Percentiles rank a stretch among this genome's conserved stretches.
These are phyloP conservation scores for Eimeria falciformis DNA, from an alignment of 169 alveolate species.

Conservation along the genomic window DNA sequence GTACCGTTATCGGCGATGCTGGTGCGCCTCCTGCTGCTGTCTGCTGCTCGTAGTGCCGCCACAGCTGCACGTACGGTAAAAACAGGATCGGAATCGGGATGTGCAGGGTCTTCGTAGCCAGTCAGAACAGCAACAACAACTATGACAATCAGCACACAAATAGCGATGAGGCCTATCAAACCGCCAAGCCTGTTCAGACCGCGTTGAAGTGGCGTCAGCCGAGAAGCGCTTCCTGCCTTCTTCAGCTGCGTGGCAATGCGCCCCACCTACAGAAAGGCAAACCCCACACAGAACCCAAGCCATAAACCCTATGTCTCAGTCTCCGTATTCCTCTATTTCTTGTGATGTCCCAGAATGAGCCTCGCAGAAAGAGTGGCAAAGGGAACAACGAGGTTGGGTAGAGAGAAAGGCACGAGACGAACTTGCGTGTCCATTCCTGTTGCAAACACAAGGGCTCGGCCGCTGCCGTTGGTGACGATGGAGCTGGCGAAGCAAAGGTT, in stretches of 20 bases:
- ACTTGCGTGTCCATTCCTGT: slow-evolving; percentile 86
- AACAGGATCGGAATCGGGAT: slow-evolving; percentile 87
- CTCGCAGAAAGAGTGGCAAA: neutral
- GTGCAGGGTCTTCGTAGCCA: slow-evolving; percentile 90
- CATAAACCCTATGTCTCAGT: too few relatives aligned
- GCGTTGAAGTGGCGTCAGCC: slow-evolving; percentile 88
- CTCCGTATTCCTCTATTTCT: too few relatives aligned
- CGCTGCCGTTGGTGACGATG: slow-evolving; percentile 94
- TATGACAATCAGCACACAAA: slow-evolving; percentile 83
- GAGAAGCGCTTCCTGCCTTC: slow-evolving; percentile 83
- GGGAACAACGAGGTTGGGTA: neutral
- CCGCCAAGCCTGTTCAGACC: slow-evolving; percentile 91
- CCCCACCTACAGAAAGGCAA: slow-evolving; percentile 94
- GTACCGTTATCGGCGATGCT: slow-evolving; percentile 76
- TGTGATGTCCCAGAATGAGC: too few relatives aligned
- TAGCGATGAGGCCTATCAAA: slow-evolving; percentile 88
- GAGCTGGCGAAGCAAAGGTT: slow-evolving; percentile 96
- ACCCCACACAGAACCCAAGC: too few relatives aligned
- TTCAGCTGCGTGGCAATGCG: slow-evolving; percentile 95
- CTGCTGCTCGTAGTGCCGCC: slow-evolving; percentile 93
- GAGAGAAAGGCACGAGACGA: neutral
- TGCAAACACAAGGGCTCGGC: slow-evolving; percentile 93
- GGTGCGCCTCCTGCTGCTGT: slow-evolving; percentile 61
- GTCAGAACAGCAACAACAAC: slow-evolving; percentile 88
- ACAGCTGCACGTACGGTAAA: slow-evolving; percentile 90